phyloP scores from a whole-genome alignment of 495 filamentous ascomycete species.

The Annulohypoxylon maeteangense region DNA sequence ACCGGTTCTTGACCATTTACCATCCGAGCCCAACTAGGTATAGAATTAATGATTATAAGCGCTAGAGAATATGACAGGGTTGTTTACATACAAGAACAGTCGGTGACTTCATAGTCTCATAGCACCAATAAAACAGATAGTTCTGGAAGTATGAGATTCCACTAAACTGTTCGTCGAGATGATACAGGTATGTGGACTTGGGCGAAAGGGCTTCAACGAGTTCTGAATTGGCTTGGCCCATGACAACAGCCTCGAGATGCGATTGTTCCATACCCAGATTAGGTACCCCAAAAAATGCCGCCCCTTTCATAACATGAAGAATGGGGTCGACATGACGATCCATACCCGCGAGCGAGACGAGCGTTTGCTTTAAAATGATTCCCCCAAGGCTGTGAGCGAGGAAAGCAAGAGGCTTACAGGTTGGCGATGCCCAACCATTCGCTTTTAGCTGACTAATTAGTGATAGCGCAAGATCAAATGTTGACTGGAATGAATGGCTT shows the following conservation, averaged over 20 bases:
- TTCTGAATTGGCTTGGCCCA: background rate
- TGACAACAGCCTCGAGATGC: background rate
- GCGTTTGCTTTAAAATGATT: background rate
- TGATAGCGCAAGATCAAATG: background rate
- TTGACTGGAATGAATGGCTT: constrained; percentile 6
- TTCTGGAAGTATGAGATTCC: background rate
- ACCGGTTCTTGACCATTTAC: constrained; percentile 7
- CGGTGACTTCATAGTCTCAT: background rate
- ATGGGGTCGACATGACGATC: background rate
- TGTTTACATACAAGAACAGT: background rate
- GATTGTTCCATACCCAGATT: constrained; percentile 9
- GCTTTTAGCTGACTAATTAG: background rate
- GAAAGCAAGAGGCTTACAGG: constrained; percentile 1
- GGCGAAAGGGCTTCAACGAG: background rate
- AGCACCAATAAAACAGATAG: constrained; percentile 1
- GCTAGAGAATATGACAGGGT: background rate
- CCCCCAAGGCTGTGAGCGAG: constrained; percentile 5
- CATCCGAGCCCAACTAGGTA: constrained; percentile 10
- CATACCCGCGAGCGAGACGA: background rate
- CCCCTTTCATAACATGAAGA: background rate
- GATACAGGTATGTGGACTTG: background rate
- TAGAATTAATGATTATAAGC: background rate
- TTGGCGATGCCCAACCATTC: constrained; percentile 1
- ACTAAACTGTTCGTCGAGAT: constrained; percentile 2
- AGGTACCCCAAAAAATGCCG: background rate